Evolutionary conservation across 73 alveolate genomes (phyloP), one percentile per base, ranked within the genome.

Genomic region (Tetrahymena borealis): DNA sequence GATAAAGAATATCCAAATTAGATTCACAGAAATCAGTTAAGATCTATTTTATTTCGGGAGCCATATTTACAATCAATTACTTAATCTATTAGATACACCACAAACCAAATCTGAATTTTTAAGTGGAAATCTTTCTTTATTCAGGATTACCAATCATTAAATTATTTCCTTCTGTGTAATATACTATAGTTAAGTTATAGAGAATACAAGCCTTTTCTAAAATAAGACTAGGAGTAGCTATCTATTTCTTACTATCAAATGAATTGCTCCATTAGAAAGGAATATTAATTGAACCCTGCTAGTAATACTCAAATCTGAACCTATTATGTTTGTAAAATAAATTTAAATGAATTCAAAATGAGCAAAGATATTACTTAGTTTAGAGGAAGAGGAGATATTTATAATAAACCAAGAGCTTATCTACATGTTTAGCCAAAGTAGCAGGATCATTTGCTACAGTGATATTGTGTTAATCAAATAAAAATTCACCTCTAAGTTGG

Each of bases 261-360:
- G 85, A 60, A 60, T 60, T 60, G 85, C 85, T 60, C 85, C 85
- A 60, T 60, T 60, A 60, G 85, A 60, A 60, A 60, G 85, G 85
- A 60, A 60, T 60, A 16, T 60, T 60, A 2, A 60, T 35, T 60
- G 85, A 10, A 20, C 85, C 85, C 1, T 18, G 85, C 37, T 60
- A 60, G 9, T 60, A 60, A 6, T 60, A 60, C 28, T 60, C 85
- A 28, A 60, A 60, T 60, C 85, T 60, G 31, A 60, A 60, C 28
- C 85, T 60, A 9, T 13, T 24, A 7, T 60, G 2, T 60, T 60
- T 0, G 5, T 60, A 60, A 60, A 60, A 24, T 60, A 20, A 24
- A 1, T 24, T 20, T 60, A 60, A 60, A 28, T 9, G 4, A 3
- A 41, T 7, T 41, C 0, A 12, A 41, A 18, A 41, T 18, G 11